These are phyloP conservation scores for Apiospora hydei DNA, from an alignment of 2,329 filamentous ascomycete genomes.

Conservation along the genomic window DNA sequence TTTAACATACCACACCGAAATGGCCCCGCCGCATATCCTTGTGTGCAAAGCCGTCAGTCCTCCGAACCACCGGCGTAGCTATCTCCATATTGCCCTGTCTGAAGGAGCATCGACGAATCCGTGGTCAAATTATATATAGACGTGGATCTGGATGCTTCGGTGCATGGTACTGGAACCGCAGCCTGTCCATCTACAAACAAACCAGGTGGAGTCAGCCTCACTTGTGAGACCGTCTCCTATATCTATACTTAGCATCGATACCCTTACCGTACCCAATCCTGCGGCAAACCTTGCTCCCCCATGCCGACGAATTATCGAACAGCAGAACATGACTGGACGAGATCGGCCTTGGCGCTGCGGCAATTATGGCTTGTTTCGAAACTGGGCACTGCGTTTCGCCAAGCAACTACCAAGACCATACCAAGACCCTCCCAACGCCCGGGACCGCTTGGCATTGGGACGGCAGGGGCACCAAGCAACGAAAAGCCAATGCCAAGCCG, in stretches of 20 bases:
- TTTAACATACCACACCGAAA: neutral
- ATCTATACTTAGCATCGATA: slow-evolving; percentile 11
- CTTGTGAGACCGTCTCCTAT: neutral
- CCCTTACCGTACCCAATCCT: slow-evolving; percentile 8
- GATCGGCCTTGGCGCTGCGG: neutral
- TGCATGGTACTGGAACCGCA: neutral
- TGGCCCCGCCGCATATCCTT: neutral
- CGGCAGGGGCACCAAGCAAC: no score
- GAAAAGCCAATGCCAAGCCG: neutral
- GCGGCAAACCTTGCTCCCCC: neutral
- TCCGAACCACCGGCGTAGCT: neutral
- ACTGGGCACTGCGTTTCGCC: slow-evolving; percentile 9
- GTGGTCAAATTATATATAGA: neutral
- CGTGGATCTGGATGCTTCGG: neutral
- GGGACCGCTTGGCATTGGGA: neutral
- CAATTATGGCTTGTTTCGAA: slow-evolving; percentile 21
- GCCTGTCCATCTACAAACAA: slow-evolving; percentile 14
- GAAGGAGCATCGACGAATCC: neutral
- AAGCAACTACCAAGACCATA: neutral
- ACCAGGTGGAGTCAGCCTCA: neutral
- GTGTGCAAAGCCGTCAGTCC: neutral
- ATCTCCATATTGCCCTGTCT: neutral
- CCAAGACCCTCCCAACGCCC: slow-evolving; percentile 1
- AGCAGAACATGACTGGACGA: neutral
- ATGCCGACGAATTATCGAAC: neutral